Base-by-base conservation (phyloP, 1,139 yeast species). In the Wickerhamiella infanticola region DNA sequence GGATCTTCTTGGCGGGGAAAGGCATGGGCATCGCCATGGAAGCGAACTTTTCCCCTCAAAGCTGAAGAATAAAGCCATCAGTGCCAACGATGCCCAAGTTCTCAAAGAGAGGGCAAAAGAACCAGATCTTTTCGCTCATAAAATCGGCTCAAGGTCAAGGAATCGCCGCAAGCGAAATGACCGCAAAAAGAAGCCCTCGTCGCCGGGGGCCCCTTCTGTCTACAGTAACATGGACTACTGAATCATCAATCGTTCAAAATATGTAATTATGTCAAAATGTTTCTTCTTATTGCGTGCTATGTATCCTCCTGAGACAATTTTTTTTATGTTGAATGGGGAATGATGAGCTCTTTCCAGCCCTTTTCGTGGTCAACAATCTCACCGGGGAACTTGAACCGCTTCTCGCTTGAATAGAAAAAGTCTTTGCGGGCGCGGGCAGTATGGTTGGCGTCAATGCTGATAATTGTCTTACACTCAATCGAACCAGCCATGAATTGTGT, bases 221-320 rank as follows among this genome's bases (percentile, higher is more conserved):
- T 52, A 50, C 29, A 50, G 47, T 35, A 51, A 51, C 42, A 52
- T 52, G 54, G 53, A 52, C 39, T 51, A 51, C 38, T 52, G 51
- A 29, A 7, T 29, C 11, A 7, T 7, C 33, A 18, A 1, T 18
- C 18, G 18, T 18, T 18, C 18, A 18, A 18, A 18, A 18, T 18
- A 18, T 18, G 18, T 18, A 18, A 18, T 18, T 18, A 18, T 18
- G 18, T 18, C 18, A 18, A 18, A 18, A 18, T 18, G 18, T 18
- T 18, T 18, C 18, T 18, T 18, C 18, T 18, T 18, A 18, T 18
- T 18, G 18, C 18, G 18, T 18, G 18, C 18, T 18, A 18, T 18
- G 18, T 18, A 18, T 18, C 18, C 18, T 18, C 18, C 18, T 18
- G 18, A 18, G 18, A 18, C 18, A 18, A 18, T 18, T 18, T 18